These are phyloP conservation scores for Sphaerulina musiva DNA, from an alignment of 2,329 filamentous ascomycete species.

Conservation along the genomic window DNA sequence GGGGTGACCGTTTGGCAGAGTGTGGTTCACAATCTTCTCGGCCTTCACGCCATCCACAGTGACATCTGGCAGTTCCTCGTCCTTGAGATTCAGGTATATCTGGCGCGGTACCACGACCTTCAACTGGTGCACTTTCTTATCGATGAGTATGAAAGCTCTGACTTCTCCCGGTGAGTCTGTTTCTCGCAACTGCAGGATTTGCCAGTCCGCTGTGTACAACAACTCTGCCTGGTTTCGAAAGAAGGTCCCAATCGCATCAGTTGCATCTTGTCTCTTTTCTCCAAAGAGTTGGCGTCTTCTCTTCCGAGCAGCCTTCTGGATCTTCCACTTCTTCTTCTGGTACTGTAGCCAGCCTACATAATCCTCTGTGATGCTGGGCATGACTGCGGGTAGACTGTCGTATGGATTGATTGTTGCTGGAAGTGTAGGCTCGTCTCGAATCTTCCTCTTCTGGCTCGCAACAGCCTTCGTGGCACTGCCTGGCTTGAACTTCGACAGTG, in stretches of 20 bases:
- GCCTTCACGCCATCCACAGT: constrained; percentile 79
- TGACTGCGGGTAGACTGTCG: constrained; percentile 69
- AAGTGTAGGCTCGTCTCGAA: constrained; percentile 37
- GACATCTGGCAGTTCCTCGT: constrained; percentile 78
- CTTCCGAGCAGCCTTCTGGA: constrained; percentile 83
- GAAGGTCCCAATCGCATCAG: constrained; percentile 59
- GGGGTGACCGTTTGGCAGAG: constrained; percentile 87
- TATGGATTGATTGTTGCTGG: constrained; percentile 68
- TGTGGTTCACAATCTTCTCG: constrained; percentile 88
- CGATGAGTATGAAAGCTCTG: constrained; percentile 82
- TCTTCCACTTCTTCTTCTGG: constrained; percentile 98
- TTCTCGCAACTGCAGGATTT: constrained; percentile 77
- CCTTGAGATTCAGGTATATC: constrained; percentile 86
- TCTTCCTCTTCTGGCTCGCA: constrained; percentile 43
- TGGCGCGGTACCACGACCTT: constrained; percentile 85
- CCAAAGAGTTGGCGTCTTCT: constrained; percentile 88
- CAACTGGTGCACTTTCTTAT: constrained; percentile 79
- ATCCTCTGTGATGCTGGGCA: constrained; percentile 79
- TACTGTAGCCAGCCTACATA: constrained; percentile 85
- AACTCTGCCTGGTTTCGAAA: constrained; percentile 91
- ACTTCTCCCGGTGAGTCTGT: constrained; percentile 83
- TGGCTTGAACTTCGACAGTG: constrained; percentile 41
- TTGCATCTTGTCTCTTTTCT: constrained; percentile 60
- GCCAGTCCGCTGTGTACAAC: constrained; percentile 89
- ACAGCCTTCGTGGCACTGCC: constrained; percentile 34